Percentiles rank a stretch among this genome's conserved stretches.
Evolutionary conservation across 148 eudicot species (phyloP).

Genomic region (Pharnaceum exiguum): DNA sequence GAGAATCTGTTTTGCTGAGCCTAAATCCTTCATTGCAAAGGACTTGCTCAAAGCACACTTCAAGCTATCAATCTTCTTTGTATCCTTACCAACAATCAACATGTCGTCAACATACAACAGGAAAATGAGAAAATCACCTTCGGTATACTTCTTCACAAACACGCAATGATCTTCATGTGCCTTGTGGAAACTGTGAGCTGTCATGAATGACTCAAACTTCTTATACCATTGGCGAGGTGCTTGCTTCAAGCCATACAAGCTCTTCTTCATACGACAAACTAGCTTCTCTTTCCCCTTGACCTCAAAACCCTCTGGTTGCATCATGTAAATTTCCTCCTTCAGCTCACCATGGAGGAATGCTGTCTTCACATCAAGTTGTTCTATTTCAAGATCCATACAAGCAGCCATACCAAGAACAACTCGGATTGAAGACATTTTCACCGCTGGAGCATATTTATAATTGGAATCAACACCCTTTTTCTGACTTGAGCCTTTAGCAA

Average conservation of each 20-base stretch:
- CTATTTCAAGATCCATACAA: constrained; percentile 3
- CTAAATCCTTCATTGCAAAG: constrained; percentile 7
- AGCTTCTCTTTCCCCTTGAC: constrained; percentile 2
- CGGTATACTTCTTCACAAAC: not conserved
- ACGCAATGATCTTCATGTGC: constrained; percentile 1
- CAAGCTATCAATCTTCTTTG: not conserved
- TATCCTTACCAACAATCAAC: constrained; percentile 9
- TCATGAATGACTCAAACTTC: constrained; percentile 18
- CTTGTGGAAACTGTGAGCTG: not conserved
- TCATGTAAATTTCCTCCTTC: constrained; percentile 8
- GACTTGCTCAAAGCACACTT: not conserved
- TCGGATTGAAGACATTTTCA: constrained; percentile 15
- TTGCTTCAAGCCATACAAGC: constrained; percentile 16
- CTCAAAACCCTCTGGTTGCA: constrained; percentile 12
- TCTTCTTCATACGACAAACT: not conserved
- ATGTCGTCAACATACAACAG: constrained; percentile 20
- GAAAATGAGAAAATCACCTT: constrained; percentile 7
- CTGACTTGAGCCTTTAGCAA: constrained; percentile 13
- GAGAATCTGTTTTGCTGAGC: not conserved
- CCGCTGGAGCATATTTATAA: constrained; percentile 4
- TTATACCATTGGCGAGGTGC: constrained; percentile 3
- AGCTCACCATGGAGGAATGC: constrained; percentile 18
- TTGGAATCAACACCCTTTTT: constrained; percentile 20
- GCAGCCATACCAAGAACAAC: not conserved
- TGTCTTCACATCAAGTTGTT: constrained; percentile 7